Evolutionary conservation across 805 yeast species (phyloP).

Genomic region (Starmerella riodocensis): DNA sequence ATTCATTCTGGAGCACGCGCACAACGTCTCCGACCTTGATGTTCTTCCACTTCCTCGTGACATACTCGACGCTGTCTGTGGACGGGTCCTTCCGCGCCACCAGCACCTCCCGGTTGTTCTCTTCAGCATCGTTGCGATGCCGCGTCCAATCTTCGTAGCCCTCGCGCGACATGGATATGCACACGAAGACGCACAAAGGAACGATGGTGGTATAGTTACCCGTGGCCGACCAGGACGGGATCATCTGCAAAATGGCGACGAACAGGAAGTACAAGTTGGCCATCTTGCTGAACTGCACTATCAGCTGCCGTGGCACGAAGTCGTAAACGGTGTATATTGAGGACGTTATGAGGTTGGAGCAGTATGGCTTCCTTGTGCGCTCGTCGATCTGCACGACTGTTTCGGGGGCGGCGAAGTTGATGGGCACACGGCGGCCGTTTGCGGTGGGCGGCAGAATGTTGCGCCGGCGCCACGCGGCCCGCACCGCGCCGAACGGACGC

Average conservation of each 20-base stretch:
- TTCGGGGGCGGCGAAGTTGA: constrained; percentile 30
- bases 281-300: constrained; percentile 81
- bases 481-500: constrained; percentile 7
- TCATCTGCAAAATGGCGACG: constrained; percentile 86
- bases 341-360: constrained; percentile 62
- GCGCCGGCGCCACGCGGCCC: constrained; percentile 17
- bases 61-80: constrained; percentile 23
- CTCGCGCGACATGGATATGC: constrained; percentile 81
- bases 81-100: constrained; percentile 26
- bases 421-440: constrained; percentile 67
- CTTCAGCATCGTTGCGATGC: constrained; percentile 72
- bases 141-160: constrained; percentile 88
- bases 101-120: constrained; percentile 46
- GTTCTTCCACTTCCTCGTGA: constrained; percentile 51
- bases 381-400: constrained; percentile 42
- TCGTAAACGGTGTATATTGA: constrained; percentile 71
- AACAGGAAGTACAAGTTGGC: constrained; percentile 85
- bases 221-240: constrained; percentile 95
- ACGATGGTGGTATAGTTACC: constrained; percentile 90
- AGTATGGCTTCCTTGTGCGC: constrained; percentile 48
- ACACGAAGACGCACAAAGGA: constrained; percentile 73
- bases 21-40: constrained; percentile 80
- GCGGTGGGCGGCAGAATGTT: constrained; percentile 36
- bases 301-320: constrained; percentile 75
- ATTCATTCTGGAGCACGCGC: constrained; percentile 61